Percentiles rank a stretch among this genome's conserved stretches.
These are phyloP conservation scores for Eutrema yunnanense DNA, from an alignment of 345 rosid species.

Conservation along the genomic window DNA sequence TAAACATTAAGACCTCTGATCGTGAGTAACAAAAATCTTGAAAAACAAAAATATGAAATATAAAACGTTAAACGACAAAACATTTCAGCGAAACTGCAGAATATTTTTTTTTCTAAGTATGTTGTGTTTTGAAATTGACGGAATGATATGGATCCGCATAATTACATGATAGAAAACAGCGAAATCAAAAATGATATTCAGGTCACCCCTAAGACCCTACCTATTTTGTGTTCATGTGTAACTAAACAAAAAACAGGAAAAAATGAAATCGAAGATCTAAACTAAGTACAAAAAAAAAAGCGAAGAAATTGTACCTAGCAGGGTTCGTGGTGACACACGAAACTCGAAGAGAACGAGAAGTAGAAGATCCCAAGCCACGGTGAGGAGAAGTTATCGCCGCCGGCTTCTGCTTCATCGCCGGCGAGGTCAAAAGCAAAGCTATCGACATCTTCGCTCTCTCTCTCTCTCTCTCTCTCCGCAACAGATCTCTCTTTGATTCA, in stretches of 20 bases:
- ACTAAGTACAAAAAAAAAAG: background rate
- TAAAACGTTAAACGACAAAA: background rate
- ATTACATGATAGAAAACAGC: background rate
- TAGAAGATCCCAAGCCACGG: slow-evolving; percentile 17
- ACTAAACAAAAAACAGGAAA: background rate
- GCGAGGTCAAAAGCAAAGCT: slow-evolving; percentile 15
- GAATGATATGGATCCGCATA: background rate
- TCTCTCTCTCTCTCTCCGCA: background rate
- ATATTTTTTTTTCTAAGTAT: background rate
- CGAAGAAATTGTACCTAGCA: slow-evolving; percentile 7
- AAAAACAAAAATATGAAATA: background rate
- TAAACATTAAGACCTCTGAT: background rate
- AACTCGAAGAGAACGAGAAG: slow-evolving; percentile 22
- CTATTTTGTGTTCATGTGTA: background rate
- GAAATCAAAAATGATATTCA: background rate
- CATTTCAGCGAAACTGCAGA: background rate
- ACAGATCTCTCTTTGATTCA: slow-evolving; percentile 10
- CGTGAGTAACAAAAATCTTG: background rate
- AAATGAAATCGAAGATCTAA: slow-evolving; percentile 14
- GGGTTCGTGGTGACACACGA: slow-evolving; percentile 22
- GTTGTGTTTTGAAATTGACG: background rate
- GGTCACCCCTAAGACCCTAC: background rate
- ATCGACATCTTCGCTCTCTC: slow-evolving; percentile 17
- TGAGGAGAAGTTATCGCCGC: slow-evolving; percentile 11
- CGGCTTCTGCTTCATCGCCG: slow-evolving; percentile 18